Percentiles rank a stretch among this genome's conserved stretches.
These are phyloP conservation scores for Penicillium cinerascens DNA, from an alignment of 495 filamentous ascomycete genomes.

Conservation along the genomic window DNA sequence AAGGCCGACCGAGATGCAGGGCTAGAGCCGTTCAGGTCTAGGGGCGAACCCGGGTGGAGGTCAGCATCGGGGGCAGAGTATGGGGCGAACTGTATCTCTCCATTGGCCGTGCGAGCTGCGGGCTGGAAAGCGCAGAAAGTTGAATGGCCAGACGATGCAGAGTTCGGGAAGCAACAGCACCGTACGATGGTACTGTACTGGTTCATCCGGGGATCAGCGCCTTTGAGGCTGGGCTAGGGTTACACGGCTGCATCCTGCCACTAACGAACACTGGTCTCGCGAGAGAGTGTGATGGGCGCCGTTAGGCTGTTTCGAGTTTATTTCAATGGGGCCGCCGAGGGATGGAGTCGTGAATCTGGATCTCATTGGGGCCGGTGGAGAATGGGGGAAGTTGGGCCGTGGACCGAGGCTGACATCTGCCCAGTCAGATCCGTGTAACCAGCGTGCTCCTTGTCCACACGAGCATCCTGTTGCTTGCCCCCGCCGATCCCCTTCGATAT, in stretches of 20 bases:
- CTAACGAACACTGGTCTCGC: conserved; percentile 9
- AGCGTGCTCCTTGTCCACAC: background rate
- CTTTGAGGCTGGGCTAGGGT: conserved; percentile 13
- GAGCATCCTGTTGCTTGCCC: background rate
- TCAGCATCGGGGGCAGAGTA: conserved; percentile 17
- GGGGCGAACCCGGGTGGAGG: conserved; percentile 22
- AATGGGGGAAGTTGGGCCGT: conserved; percentile 21
- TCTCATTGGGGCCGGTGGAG: conserved; percentile 18
- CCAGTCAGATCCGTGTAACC: conserved; percentile 1
- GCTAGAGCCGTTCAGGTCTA: conserved; percentile 8
- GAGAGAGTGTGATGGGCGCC: conserved; percentile 24
- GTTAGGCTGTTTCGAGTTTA: conserved; percentile 51
- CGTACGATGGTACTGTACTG: background rate
- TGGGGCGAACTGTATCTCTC: background rate
- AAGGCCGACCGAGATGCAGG: conserved; percentile 13
- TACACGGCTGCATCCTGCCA: conserved; percentile 6
- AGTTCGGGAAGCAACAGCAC: conserved; percentile 9
- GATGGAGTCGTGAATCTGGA: conserved; percentile 20
- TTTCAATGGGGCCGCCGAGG: conserved; percentile 28
- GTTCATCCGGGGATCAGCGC: conserved; percentile 9
- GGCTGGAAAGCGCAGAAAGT: too few relatives aligned
- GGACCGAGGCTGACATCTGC: conserved; percentile 12
- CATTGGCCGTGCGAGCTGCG: background rate
- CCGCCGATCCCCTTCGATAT: conserved; percentile 23
- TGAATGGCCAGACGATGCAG: background rate